Conservation (phyloP, 2,329 filamentous ascomycete genomes). For the Scytalidium sp. region DNA sequence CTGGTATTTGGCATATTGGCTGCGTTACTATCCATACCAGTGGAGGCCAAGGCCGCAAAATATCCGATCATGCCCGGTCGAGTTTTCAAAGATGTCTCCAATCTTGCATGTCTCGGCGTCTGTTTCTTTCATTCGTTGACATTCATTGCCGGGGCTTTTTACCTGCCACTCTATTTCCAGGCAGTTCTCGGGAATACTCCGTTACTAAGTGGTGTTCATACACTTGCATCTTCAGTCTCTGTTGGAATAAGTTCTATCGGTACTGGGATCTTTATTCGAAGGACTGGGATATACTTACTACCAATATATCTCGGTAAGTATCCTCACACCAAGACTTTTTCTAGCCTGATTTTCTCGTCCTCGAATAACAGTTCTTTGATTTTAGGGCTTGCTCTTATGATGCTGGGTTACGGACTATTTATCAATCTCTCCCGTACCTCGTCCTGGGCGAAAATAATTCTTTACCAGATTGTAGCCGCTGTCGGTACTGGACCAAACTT, state of each 20-base stretch:
- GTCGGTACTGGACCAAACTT: slow-evolving; percentile 50
- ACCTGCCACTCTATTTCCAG: slow-evolving; percentile 77
- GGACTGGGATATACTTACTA: not conserved
- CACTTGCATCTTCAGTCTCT: slow-evolving; percentile 68
- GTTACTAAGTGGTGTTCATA: slow-evolving; percentile 70
- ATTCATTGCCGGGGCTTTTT: slow-evolving; percentile 28
- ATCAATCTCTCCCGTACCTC: slow-evolving; percentile 36
- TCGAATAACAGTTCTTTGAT: not conserved
- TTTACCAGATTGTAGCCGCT: slow-evolving; percentile 47
- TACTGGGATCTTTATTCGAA: slow-evolving; percentile 39
- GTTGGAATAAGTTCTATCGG: slow-evolving; percentile 49
- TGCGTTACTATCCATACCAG: slow-evolving; percentile 57
- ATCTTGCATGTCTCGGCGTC: slow-evolving; percentile 62
- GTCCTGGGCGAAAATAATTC: slow-evolving; percentile 38
- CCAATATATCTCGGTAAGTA: not conserved
- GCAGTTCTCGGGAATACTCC: slow-evolving; percentile 50
- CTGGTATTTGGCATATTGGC: slow-evolving; percentile 68
- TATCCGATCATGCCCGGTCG: slow-evolving; percentile 74
- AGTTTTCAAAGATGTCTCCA: slow-evolving; percentile 65
- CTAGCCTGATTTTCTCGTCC: not conserved
- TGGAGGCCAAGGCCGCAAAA: slow-evolving; percentile 67
- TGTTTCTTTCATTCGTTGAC: slow-evolving; percentile 70
- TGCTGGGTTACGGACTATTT: slow-evolving; percentile 44
- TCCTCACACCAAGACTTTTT: not conserved
- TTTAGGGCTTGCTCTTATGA: slow-evolving; percentile 35